Base-by-base conservation (phyloP, 1,284 basidiomycete genomes). In the Fomitopsis pinicola region DNA sequence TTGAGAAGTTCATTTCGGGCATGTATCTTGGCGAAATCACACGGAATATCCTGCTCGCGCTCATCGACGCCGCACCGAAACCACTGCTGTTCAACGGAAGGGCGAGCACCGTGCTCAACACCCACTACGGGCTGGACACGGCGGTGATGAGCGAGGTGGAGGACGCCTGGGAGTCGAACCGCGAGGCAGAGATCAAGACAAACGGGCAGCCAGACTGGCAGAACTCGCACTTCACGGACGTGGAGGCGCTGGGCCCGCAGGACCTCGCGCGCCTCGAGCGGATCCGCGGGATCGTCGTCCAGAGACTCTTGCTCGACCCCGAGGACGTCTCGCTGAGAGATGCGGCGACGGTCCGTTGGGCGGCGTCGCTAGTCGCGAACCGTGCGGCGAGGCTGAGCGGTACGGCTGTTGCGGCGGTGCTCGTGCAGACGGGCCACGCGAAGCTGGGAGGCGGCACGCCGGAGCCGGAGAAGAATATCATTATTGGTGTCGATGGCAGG, bases 21-120 rank as follows among this genome's bases (percentile, higher is more conserved):
- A 98, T 99, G 96, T 98, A 99, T 76, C 86, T 98, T 44, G 97
- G 97, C 62, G 97, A 99, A 77, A 87, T 98, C 66, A 85, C 90
- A 22, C 89, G 97, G 55, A 92, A 92, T 70, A 80, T 97, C 64
- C 80, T 98, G 54, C 80, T 97, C 35, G 85, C 94, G 62, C 80
- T 99, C 63, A 83, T 98, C 69, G 97, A 98, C 72, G 86, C 89
- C 5, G 76, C 83, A 17, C 90, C 90, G 0, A 80, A 78, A 59
- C 75, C 89, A 5, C 69, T 92, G 19, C 80, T 98, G 35, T 98
- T 99, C 76, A 76, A 80, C 61, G 97, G 97, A 3, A 86, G 84
- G 68, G 88, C 89, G 1, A 91, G 92, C 6, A 64, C 77, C 0
- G 71, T 76, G 8, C 74, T 99, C 64, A 98, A 98, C 78, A 85